Base-by-base conservation (phyloP, 2,329 filamentous ascomycete genomes). In the Claviceps capensis region DNA sequence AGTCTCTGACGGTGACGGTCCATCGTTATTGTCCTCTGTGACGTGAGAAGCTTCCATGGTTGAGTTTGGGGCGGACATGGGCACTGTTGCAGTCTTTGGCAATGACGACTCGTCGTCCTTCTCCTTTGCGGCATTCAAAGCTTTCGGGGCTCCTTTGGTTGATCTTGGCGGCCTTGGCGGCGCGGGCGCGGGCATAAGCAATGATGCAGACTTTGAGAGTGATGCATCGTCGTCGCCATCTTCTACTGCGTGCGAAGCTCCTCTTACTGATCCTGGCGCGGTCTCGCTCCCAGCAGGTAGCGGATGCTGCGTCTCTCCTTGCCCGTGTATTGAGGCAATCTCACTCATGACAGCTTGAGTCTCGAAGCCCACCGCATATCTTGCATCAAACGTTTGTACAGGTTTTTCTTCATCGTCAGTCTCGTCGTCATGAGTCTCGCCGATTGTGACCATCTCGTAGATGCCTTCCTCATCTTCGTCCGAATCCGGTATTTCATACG, bases 401-500 rank as follows among this genome's bases (percentile, higher is more conserved):
- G 2, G 1, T 0, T 42, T 8, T n/a, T 49, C 36, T n/a, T 40
- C 47, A 6, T 26, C 47, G 9, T 48, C 47, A 2, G 14, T 14
- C 13, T 23, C 4, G 19, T 23, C 11, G 9, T 36, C 46, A 38
- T 47, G 34, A 47, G 11, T 9, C 2, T 48, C 30, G 14, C n/a
- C 45, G 17, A 43, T 43, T 34, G 30, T 34, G 30, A 11, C 30
- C 19, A 16, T 16, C 3, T 6, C 22, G 16, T 26, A 14, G 13
- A 7, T 34, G 1, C n/a, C 54, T 5, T 58, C 47, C 13, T 38
- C 60, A 49, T 61, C 62, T 16, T 61, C 60, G 2, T 61, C 75
- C 1, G 74, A 75, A 53, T 78, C 75, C 0, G 74, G 72, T 34
- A 78, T 76, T 52, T 76, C 72, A 19, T 48, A 53, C 3, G 50